Base-by-base conservation (phyloP, 768 basidiomycete genomes). In the Mycena kentingensis region DNA sequence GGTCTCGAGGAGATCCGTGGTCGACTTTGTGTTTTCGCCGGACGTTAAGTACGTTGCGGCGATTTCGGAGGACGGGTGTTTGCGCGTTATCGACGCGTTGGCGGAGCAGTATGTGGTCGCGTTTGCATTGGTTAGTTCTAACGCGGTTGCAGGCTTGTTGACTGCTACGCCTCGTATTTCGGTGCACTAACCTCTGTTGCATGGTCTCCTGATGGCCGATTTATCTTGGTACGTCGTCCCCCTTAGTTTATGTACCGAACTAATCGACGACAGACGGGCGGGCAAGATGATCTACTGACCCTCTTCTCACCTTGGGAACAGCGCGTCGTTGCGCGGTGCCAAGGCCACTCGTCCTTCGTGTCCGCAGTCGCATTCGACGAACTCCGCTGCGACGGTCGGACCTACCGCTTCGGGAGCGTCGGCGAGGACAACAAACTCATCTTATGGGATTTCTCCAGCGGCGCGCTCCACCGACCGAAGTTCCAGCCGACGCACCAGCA, bases 401-500 rank as follows among this genome's bases (percentile, higher is more conserved):
- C 93, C 35, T 96, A 98, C 64, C 82, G 96, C 7, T 98, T 99
- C 63, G 93, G 89, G 2, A 95, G 92, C 63, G 93, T 98, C 3
- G 97, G 94, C 16, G 96, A 98, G 67, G 97, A 99, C 63, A 97
- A 95, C 66, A 95, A 95, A 66, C 64, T 99, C 4, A 89, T 97
- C 37, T 65, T 98, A 59, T 98, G 94, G 94, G 94, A 95, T 67
- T 97, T 96, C 65, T 93, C 88, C 4, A 90, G 88, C 58, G 90
- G 93, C 24, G 85, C 86, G 5, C 72, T 97, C n/a, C 94, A 96
- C 64, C 78, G 93, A 52, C 93, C 93, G 22, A 90, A 94, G 67
- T 73, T 84, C 38, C 84, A 84, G 61, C 72, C 80, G 5, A 73
- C 81, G 16, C 84, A 88, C 55, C 82, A 89, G 51, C 85, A 87